phyloP scores from a whole-genome alignment of 495 filamentous ascomycete genomes.

The Talaromyces liani region DNA sequence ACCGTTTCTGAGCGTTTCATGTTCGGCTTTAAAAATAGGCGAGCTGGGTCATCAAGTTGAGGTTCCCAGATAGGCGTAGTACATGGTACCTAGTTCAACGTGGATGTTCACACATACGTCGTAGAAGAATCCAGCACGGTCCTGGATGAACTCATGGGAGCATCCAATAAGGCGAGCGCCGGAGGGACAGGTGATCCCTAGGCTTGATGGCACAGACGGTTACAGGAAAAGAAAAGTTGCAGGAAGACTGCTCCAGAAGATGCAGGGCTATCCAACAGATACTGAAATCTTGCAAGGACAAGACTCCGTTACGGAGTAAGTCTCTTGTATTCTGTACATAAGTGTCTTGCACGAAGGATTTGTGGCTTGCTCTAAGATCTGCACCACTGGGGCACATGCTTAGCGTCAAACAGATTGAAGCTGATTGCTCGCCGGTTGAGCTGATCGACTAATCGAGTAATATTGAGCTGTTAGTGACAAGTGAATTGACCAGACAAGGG shows the following conservation, averaged over 20 bases:
- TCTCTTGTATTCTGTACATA: not conserved
- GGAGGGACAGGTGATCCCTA: not conserved
- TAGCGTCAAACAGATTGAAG: not conserved
- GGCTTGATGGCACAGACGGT: not conserved
- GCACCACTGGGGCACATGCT: not conserved
- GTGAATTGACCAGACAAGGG: slow-evolving; percentile 1
- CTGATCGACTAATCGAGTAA: not conserved
- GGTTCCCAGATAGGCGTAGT: not conserved
- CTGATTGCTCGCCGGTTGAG: not conserved
- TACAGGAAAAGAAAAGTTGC: not conserved
- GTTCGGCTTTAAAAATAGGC: slow-evolving; percentile 2
- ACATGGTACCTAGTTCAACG: not conserved
- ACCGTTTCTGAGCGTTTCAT: not conserved
- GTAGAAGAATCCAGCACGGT: not conserved
- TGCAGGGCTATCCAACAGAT: not conserved
- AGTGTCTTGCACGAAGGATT: slow-evolving; percentile 3
- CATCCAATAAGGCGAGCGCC: not conserved
- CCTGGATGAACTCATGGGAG: not conserved
- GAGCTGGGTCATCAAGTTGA: not conserved
- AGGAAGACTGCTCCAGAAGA: not conserved
- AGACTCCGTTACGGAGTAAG: not conserved
- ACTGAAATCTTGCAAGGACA: not conserved
- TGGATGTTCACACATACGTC: not conserved
- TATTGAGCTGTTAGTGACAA: not conserved
- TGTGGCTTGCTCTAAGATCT: slow-evolving; percentile 7